Evolutionary conservation across 768 basidiomycete species (phyloP).

Genomic region (Rhizopogon salebrosus): DNA sequence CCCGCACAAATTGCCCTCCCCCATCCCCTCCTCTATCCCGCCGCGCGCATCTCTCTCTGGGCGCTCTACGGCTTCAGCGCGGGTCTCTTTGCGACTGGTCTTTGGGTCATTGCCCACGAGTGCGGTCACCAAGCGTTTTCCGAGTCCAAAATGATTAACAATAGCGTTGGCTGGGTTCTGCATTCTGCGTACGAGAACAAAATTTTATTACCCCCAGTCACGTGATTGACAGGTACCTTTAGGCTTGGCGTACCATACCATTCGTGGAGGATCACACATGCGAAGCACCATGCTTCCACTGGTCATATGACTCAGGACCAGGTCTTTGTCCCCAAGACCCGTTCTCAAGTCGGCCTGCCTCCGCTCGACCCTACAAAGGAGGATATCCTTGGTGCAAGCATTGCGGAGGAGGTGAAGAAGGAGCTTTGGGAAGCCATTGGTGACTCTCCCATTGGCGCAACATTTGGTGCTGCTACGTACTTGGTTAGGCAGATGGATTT

Average conservation of each 20-base stretch:
- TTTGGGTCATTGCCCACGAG: slow-evolving; percentile 95
- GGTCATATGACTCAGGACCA: slow-evolving; percentile 93
- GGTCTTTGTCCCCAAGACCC: slow-evolving; percentile 92
- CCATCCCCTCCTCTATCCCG: slow-evolving; percentile 55
- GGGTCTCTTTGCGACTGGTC: slow-evolving; percentile 84
- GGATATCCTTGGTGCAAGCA: slow-evolving; percentile 57
- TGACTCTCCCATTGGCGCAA: slow-evolving; percentile 80
- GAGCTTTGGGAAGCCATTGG: slow-evolving; percentile 84
- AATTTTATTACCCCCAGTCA: slow-evolving; percentile 9
- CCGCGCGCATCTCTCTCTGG: slow-evolving; percentile 68
- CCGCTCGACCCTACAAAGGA: slow-evolving; percentile 64
- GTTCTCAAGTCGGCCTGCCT: slow-evolving; percentile 62
- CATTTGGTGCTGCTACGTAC: slow-evolving; percentile 48
- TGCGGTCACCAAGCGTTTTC: slow-evolving; percentile 97
- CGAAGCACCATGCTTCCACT: slow-evolving; percentile 92
- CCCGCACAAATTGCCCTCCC: slow-evolving; percentile 51
- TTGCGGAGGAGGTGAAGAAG: slow-evolving; percentile 60
- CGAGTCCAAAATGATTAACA: slow-evolving; percentile 86
- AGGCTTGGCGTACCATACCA: slow-evolving; percentile 95
- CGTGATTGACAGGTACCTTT: slow-evolving; percentile 18
- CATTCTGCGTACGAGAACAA: slow-evolving; percentile 69
- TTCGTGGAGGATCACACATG: slow-evolving; percentile 93
- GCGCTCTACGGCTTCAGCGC: slow-evolving; percentile 74
- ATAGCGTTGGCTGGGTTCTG: slow-evolving; percentile 86
- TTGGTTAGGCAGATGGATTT: slow-evolving; percentile 38